Base-by-base conservation (phyloP, 192 early-diverging fungal species). In the Umbelopsis ramanniana region DNA sequence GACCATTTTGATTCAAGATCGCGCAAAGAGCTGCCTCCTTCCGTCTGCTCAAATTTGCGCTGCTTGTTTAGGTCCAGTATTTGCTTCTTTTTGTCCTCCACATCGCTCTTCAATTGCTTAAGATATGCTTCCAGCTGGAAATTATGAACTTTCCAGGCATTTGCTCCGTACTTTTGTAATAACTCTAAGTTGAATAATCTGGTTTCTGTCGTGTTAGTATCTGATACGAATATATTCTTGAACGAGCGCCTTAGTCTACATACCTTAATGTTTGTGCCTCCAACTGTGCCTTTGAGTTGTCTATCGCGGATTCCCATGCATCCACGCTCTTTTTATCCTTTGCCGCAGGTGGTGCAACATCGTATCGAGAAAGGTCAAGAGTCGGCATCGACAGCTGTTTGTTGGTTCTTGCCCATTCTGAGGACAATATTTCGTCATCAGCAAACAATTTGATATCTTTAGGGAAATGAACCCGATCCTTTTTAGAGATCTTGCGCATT, bases 141-240 rank as follows among this genome's bases (percentile, higher is more conserved):
- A 57, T 88, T 88, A 26, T 88, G 86, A 50, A 86, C 67, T 63
- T 82, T 82, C 86, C 86, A 88, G 0, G 86, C 81, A 79, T 88
- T 88, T 37, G 76, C 74, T 23, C 86, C 86, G 60, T 83, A 87
- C 54, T 85, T 85, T 72, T 79, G 80, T 4, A 87, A 70, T 17
- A 87, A 57, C 40, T 85, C 86, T 66, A 87, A 52, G 69, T 87
- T 83, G 47, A 80, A 74, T 57, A 53, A 68, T 52, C 40, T 67
- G 46, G 6, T 2, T 24, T 19, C 12, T 2, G 24, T 37, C 43
- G 35, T 23, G 3, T 68, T 33, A 29, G 29, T 46, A n/a, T 35
- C 0, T 57, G 19, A 22, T 8, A 29, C 29, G 29, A 29, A 3
- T 29, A 2, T 29, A 29, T 29, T 1, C 29, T 29, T 29, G 29